Conservation (phyloP, 2,329 filamentous ascomycete species). For the Blastomyces parvus region DNA sequence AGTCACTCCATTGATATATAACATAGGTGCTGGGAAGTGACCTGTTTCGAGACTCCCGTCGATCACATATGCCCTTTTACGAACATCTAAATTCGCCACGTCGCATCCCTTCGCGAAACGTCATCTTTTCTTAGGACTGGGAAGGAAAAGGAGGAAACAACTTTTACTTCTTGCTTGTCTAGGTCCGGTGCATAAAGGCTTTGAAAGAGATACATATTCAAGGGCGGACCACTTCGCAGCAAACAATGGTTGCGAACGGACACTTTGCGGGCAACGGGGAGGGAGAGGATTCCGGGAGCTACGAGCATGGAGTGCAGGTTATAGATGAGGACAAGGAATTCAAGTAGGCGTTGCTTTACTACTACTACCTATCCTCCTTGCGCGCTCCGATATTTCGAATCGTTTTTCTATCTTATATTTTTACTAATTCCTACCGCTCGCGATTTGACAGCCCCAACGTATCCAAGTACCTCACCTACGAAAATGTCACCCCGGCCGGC, state of each 20-base stretch:
- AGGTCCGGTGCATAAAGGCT: not conserved
- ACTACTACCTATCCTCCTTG: not conserved
- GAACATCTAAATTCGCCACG: not conserved
- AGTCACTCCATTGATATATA: not conserved
- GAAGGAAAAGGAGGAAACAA: not conserved
- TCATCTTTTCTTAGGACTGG: not conserved
- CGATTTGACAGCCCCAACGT: slow-evolving; percentile 54
- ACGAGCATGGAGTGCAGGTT: slow-evolving; percentile 92
- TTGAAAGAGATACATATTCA: not conserved
- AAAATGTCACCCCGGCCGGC: slow-evolving; percentile 73
- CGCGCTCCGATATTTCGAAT: not conserved
- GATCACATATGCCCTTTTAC: not conserved
- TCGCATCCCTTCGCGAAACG: not conserved
- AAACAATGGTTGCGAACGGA: slow-evolving; percentile 36
- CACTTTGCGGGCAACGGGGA: slow-evolving; percentile 38
- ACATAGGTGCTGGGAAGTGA: not conserved
- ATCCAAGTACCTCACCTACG: slow-evolving; percentile 68
- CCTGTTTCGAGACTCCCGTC: not conserved
- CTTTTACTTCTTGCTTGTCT: not conserved
- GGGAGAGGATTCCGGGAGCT: slow-evolving; percentile 38
- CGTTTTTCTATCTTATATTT: not conserved
- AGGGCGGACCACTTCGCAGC: slow-evolving; percentile 14
- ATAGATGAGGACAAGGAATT: slow-evolving; percentile 94
- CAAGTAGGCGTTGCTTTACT: slow-evolving; percentile 55
- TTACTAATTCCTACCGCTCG: not conserved